These are phyloP conservation scores for Przewalskia tangutica DNA, from an alignment of 257 asterid species.

Conservation along the genomic window DNA sequence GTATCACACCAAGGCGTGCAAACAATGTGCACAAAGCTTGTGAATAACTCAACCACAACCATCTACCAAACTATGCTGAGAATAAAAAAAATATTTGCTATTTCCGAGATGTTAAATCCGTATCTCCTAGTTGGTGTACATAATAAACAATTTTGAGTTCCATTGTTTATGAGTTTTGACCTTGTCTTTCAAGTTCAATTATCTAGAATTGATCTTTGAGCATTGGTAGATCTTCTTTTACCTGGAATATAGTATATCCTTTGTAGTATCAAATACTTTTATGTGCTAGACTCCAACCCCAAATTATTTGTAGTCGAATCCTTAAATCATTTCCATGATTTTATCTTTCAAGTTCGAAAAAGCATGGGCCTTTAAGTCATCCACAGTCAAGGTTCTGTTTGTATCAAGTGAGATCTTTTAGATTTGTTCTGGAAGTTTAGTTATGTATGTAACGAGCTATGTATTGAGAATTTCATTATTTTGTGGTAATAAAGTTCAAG, in stretches of 20 bases:
- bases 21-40: background rate
- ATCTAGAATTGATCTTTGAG: background rate
- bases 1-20: background rate
- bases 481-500: background rate
- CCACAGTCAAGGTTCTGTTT: background rate
- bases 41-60: background rate
- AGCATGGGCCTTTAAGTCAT: background rate
- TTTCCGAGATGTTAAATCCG: background rate
- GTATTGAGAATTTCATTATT: background rate
- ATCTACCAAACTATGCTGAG: background rate
- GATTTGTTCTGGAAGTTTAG: background rate
- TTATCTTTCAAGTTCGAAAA: background rate
- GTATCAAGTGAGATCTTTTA: background rate
- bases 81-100: background rate
- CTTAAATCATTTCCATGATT: background rate
- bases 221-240: background rate
- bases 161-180: background rate
- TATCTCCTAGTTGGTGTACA: background rate
- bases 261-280: background rate
- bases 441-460: background rate
- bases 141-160: background rate
- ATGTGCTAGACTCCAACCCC: background rate
- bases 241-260: background rate
- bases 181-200: constrained; percentile 1
- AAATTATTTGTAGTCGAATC: background rate